These are phyloP conservation scores for Extremus antarcticus DNA, from an alignment of 495 filamentous ascomycete species.

Conservation along the genomic window DNA sequence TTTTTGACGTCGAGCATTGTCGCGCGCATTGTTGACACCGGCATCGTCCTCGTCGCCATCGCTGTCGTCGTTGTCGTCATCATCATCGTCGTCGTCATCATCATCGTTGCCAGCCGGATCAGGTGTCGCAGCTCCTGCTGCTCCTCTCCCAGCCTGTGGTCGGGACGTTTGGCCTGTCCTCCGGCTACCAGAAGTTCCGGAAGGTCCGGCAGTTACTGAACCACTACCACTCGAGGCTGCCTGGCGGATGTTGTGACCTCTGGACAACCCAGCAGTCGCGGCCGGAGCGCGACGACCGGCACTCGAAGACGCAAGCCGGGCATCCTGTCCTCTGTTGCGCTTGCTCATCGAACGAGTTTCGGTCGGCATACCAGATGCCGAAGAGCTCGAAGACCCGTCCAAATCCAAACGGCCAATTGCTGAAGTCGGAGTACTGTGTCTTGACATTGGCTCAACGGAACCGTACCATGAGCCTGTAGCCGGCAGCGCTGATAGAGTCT, in stretches of 20 bases:
- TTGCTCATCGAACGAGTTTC: not conserved
- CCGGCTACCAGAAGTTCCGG: not conserved
- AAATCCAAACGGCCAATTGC: not conserved
- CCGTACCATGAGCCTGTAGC: not conserved
- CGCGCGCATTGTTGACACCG: not conserved
- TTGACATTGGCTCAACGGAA: not conserved
- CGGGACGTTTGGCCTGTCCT: not conserved
- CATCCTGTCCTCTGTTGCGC: not conserved
- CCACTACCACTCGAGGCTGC: not conserved
- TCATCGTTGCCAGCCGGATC: not conserved
- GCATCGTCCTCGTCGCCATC: not conserved
- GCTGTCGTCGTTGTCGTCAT: constrained; percentile 1
- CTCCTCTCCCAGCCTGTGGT: not conserved
- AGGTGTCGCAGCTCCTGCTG: no score
- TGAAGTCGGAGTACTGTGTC: constrained; percentile 1
- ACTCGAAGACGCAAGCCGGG: not conserved
- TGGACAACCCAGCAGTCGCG: not conserved
- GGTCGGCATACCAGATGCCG: constrained; percentile 3
- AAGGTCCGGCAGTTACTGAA: not conserved
- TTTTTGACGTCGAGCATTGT: not conserved
- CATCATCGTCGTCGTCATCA: constrained; percentile 1
- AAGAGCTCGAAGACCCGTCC: not conserved
- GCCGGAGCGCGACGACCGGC: no score
- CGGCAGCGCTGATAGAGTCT: not conserved
- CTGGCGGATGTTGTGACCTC: no score